A percentile compares a stretch with the other conserved stretches of the same genome.
These are phyloP conservation scores for Adiantum capillusveneris DNA, from an alignment of 75 land plant genomes.

Conservation along the genomic window DNA sequence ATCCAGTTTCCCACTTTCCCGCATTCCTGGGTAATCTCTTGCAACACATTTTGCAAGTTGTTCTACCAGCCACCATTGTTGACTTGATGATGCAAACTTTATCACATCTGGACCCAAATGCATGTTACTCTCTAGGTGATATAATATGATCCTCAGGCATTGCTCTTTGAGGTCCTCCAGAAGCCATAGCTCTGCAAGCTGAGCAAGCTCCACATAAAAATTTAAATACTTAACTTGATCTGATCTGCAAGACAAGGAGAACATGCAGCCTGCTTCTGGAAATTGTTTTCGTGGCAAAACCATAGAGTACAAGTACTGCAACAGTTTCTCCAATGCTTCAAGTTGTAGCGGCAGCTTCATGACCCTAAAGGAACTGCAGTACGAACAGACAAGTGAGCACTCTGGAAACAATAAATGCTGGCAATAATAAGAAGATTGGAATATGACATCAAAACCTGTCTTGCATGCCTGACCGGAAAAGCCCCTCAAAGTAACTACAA, in stretches of 20 bases:
- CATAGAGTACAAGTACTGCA: constrained; percentile 48
- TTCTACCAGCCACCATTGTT: constrained; percentile 55
- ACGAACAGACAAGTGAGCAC: neutral
- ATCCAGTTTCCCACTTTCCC: constrained; percentile 54
- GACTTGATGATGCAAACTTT: constrained; percentile 30
- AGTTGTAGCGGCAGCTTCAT: constrained; percentile 41
- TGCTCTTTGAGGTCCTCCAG: constrained; percentile 43
- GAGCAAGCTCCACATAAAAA: constrained; percentile 53
- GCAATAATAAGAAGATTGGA: neutral
- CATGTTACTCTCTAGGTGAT: constrained; percentile 23
- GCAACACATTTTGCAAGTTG: constrained; percentile 43
- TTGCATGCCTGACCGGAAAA: constrained; percentile 79
- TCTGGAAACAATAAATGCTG: neutral
- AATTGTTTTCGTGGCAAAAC: constrained; percentile 23
- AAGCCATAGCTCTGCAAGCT: constrained; percentile 56
- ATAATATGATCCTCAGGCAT: constrained; percentile 19
- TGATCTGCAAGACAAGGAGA: constrained; percentile 31
- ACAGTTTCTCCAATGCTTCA: constrained; percentile 42
- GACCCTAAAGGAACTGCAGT: constrained; percentile 43
- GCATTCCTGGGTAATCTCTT: constrained; percentile 37
- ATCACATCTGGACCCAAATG: constrained; percentile 35
- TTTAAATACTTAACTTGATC: constrained; percentile 36
- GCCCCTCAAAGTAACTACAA: constrained; percentile 60
- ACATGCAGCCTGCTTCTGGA: constrained; percentile 44
- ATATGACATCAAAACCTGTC: constrained; percentile 49